Conservation (phyloP, 1,284 basidiomycete genomes). For the Sanghuangporus weigelae region DNA sequence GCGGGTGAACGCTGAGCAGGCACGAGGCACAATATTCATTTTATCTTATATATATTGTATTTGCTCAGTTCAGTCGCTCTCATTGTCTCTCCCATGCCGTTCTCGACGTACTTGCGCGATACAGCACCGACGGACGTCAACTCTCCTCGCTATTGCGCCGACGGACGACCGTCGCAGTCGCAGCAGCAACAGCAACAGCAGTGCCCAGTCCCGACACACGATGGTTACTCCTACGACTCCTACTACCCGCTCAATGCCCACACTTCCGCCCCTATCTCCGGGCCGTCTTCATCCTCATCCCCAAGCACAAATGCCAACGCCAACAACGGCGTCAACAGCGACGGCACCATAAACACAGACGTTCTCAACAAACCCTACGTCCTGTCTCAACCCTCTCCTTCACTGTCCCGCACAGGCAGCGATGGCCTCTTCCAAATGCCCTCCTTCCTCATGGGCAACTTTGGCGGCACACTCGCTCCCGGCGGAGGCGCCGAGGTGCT, state of each 20-base stretch:
- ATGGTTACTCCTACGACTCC: neutral
- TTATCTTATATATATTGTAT: too few relatives aligned
- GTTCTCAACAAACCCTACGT: neutral
- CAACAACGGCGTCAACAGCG: neutral
- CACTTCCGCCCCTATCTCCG: neutral
- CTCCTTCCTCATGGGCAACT: slow-evolving; percentile 50
- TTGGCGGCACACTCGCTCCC: slow-evolving; percentile 48
- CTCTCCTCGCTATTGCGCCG: neutral
- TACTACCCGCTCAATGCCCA: neutral
- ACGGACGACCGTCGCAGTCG: neutral
- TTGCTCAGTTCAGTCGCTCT: neutral
- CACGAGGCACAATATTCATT: too few relatives aligned
- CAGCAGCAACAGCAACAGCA: neutral
- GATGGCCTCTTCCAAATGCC: slow-evolving; percentile 53
- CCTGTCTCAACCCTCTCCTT: neutral
- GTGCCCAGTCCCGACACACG: neutral
- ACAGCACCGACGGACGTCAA: neutral
- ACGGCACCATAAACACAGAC: too few relatives aligned
- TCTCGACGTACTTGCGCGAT: slow-evolving; percentile 9
- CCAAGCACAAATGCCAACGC: neutral
- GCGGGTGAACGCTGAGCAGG: too few relatives aligned
- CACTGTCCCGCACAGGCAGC: neutral
- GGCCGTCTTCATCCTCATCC: neutral
- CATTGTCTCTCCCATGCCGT: neutral
- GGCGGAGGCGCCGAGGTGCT: slow-evolving; percentile 71